phyloP scores from a whole-genome alignment of 1,284 basidiomycete genomes.

The Apiotrichum porosum region DNA sequence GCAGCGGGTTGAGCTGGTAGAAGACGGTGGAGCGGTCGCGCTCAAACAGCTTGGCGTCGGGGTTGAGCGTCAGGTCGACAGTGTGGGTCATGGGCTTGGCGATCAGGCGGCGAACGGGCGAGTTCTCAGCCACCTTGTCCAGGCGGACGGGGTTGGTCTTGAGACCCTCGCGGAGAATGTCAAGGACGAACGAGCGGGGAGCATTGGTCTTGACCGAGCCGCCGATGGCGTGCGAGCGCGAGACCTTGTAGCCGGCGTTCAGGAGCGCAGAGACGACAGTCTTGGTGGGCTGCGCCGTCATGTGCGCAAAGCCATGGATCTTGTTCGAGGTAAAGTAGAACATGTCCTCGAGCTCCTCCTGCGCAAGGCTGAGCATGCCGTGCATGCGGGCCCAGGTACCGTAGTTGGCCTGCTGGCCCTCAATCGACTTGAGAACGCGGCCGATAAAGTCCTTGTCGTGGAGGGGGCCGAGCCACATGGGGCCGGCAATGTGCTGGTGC shows the following conservation, averaged over 20 bases:
- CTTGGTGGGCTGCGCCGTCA: slow-evolving; percentile 54
- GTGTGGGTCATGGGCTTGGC: slow-evolving; percentile 59
- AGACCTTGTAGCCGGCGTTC: slow-evolving; percentile 76
- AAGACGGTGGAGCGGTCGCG: slow-evolving; percentile 62
- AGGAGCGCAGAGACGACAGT: slow-evolving; percentile 78
- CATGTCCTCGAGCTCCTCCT: slow-evolving; percentile 73
- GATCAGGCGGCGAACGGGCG: slow-evolving; percentile 63
- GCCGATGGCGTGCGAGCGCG: slow-evolving; percentile 80
- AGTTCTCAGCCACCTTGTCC: slow-evolving; percentile 68
- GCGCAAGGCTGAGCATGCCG: slow-evolving; percentile 89
- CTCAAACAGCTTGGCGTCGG: slow-evolving; percentile 56
- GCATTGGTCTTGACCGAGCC: slow-evolving; percentile 92
- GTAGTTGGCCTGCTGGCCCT: slow-evolving; percentile 59
- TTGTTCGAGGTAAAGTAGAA: slow-evolving; percentile 91
- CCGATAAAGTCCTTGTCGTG: slow-evolving; percentile 73
- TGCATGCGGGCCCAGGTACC: slow-evolving; percentile 80
- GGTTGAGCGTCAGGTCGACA: slow-evolving; percentile 70
- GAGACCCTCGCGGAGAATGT: slow-evolving; percentile 78
- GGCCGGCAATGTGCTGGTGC: slow-evolving; percentile 77
- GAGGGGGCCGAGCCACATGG: slow-evolving; percentile 91
- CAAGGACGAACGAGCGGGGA: slow-evolving; percentile 65
- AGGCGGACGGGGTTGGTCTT: slow-evolving; percentile 70
- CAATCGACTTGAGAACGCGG: slow-evolving; percentile 69
- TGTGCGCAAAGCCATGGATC: slow-evolving; percentile 59
- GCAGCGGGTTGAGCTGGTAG: slow-evolving; percentile 85